Evolutionary conservation across 306 rosid genomes (phyloP).

Genomic region (Fagus sylvatica): DNA sequence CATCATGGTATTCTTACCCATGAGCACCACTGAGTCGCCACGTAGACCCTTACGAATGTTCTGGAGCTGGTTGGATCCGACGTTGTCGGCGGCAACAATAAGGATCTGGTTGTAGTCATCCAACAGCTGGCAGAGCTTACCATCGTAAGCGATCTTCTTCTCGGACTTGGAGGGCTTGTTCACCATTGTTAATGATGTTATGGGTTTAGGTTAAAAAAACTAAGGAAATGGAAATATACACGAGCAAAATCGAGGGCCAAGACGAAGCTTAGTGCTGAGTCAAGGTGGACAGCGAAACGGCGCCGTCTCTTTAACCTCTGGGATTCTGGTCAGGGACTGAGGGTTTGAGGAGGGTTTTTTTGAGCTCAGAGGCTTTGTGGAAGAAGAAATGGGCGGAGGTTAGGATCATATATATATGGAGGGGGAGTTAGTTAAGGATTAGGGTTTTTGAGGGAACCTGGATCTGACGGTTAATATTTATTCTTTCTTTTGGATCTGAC

Average conservation of each 20-base stretch:
- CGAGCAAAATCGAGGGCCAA: conserved; percentile 71
- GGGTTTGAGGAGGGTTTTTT: conserved; percentile 8
- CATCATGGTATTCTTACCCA: conserved; percentile 99
- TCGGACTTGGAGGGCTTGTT: conserved; percentile 71
- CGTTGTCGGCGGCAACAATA: conserved; percentile 83
- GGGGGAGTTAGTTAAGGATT: neutral
- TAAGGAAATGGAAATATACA: neutral
- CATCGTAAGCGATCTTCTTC: conserved; percentile 72
- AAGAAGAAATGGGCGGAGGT: neutral
- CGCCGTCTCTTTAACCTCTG: conserved; percentile 76
- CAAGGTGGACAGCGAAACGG: conserved; percentile 72
- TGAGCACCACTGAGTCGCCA: conserved; percentile 80
- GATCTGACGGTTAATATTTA: conserved; percentile 21
- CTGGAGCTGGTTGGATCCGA: conserved; percentile 89
- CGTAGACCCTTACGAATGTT: conserved; percentile 75
- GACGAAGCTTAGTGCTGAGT: conserved; percentile 45
- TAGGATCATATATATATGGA: neutral
- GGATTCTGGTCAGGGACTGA: neutral
- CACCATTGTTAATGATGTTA: conserved; percentile 36
- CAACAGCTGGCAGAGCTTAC: conserved; percentile 68
- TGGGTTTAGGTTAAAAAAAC: neutral
- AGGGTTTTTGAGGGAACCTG: conserved; percentile 8
- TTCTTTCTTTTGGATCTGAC: neutral
- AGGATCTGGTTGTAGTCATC: conserved; percentile 76
- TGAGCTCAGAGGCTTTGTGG: conserved; percentile 4